Evolutionary conservation across 2,329 filamentous ascomycete species (phyloP), one percentile per base, ranked within the genome.

Genomic region (Clarireedia sp.): DNA sequence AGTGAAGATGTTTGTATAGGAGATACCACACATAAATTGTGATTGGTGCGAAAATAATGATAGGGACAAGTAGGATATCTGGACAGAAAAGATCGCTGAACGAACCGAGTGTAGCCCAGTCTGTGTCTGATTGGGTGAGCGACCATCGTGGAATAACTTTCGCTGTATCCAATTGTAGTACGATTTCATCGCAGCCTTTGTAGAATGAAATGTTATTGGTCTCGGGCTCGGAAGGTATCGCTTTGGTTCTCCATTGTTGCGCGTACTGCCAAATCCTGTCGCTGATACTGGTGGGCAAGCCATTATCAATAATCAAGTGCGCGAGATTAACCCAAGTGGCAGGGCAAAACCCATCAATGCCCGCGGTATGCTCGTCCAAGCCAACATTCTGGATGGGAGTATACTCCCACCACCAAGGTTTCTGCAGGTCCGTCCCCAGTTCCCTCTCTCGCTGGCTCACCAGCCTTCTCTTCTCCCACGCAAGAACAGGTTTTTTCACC

Each of bases 301-400:
- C 23, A 3, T 55, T 55, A 19, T 55, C 46, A 3, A 50, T 19
- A 24, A 55, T 5, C 4, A 55, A 6, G 37, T 55, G 52, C 10
- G 12, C 52, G 19, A 36, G 37, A 37, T 55, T 55, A 16, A 55
- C 52, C 52, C 52, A 55, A 23, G 52, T 55, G 9, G 37, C 37
- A 3, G 46, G n/a, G 26, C 46, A 55, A 29, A 50, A 43, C 1
- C 5, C 17, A 19, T 7, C 9, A n/a, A 19, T 5, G 16, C 14
- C 17, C 2, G 17, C 1, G 17, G n/a, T 37, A 3, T 38, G 3
- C 14, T n/a, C 6, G 10, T 23, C 26, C 0, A 1, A 10, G 10
- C 29, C 29, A 1, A 33, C 12, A 10, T 9, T 33, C 10, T 33
- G 29, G 3, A 33, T 12, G 4, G 38, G 38, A 9, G 38, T 17